Evolutionary conservation across 345 rosid genomes (phyloP).

Genomic region (Arabis alpina): DNA sequence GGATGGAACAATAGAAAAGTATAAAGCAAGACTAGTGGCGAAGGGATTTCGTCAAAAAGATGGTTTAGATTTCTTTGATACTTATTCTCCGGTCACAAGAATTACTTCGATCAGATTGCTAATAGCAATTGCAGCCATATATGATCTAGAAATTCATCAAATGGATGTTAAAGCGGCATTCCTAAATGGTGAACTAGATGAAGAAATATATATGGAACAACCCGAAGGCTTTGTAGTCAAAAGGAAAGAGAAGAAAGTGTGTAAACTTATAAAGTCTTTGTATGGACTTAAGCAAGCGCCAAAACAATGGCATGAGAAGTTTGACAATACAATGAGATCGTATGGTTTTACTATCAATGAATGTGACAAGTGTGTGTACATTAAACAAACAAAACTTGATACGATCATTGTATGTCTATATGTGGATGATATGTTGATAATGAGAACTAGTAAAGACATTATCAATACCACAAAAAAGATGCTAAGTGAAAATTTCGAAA

Average conservation of each 20-base stretch:
- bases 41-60: too few relatives aligned
- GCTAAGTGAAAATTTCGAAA: too few relatives aligned
- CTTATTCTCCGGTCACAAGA: too few relatives aligned
- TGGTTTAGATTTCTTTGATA: too few relatives aligned
- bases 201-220: background rate
- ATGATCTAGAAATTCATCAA: constrained; percentile 10
- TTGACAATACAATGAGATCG: background rate
- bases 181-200: constrained; percentile 2
- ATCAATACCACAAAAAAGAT: too few relatives aligned
- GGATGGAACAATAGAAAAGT: too few relatives aligned
- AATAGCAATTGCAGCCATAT: too few relatives aligned
- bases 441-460: too few relatives aligned
- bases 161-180: constrained; percentile 1
- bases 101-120: too few relatives aligned
- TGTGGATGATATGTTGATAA: constrained; percentile 10
- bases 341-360: background rate
- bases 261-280: background rate
- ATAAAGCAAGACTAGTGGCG: too few relatives aligned
- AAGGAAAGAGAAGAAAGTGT: background rate
- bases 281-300: constrained; percentile 1
- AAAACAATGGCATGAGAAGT: constrained; percentile 14
- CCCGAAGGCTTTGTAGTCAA: constrained; percentile 14
- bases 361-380: background rate
- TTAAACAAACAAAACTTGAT: too few relatives aligned
- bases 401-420: constrained; percentile 6